Percentiles rank a stretch among this genome's conserved stretches.
Evolutionary conservation across 1,284 basidiomycete genomes (phyloP).

Genomic region (Athelia sp.): DNA sequence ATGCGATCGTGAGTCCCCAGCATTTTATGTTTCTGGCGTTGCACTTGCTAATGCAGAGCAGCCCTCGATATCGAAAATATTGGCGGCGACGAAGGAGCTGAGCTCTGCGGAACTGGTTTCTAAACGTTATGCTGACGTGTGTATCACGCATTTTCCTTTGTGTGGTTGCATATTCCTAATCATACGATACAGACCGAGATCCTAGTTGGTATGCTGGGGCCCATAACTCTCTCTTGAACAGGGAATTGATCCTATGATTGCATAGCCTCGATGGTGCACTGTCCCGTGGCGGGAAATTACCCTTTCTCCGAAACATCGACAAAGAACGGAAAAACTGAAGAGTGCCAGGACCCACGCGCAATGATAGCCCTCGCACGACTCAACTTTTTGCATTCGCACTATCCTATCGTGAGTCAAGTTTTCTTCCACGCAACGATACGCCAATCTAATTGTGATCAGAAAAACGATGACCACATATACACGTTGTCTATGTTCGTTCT

Average conservation of each 20-base stretch:
- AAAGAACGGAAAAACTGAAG: constrained; percentile 9
- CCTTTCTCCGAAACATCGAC: constrained; percentile 11
- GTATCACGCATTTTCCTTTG: constrained; percentile 12
- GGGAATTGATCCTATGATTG: too few species aligned
- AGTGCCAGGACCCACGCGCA: constrained; percentile 33
- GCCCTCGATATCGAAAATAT: constrained; percentile 39
- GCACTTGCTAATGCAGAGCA: constrained; percentile 10
- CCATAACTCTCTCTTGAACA: too few species aligned
- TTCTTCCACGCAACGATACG: neutral
- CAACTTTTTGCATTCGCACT: constrained; percentile 42
- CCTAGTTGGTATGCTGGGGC: constrained; percentile 25
- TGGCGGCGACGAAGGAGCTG: constrained; percentile 33
- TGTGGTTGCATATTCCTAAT: neutral
- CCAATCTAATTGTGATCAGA: constrained; percentile 20
- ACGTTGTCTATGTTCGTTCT: constrained; percentile 25
- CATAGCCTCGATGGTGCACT: too few species aligned
- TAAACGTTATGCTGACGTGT: constrained; percentile 39
- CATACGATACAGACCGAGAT: constrained; percentile 31
- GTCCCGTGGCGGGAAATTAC: too few species aligned
- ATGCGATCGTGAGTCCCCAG: constrained; percentile 34
- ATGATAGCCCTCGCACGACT: constrained; percentile 39
- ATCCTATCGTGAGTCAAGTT: constrained; percentile 33
- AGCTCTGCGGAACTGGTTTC: constrained; percentile 27
- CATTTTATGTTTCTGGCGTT: too few species aligned
- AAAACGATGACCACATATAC: constrained; percentile 29